These are phyloP conservation scores for Purpureocillium lavendulum DNA, from an alignment of 2,329 filamentous ascomycete genomes.

Conservation along the genomic window DNA sequence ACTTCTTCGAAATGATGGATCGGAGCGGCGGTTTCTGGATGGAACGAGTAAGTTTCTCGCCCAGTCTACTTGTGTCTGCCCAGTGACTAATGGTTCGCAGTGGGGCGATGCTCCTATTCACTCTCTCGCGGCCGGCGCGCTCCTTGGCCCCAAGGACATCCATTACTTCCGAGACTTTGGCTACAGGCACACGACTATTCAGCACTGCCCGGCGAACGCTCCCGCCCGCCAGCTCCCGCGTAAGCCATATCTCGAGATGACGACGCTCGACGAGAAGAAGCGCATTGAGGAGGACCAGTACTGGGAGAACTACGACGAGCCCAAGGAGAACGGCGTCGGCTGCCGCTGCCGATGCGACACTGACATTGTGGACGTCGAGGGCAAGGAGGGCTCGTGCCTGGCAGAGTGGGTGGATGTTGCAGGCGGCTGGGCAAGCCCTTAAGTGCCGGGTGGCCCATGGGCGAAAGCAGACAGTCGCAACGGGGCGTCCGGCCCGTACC, in stretches of 20 bases:
- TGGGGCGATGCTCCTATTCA: conserved; percentile 99
- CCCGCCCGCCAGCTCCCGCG: conserved; percentile 78
- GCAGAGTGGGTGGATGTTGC: conserved; percentile 96
- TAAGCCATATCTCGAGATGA: conserved; percentile 72
- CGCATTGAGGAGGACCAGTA: conserved; percentile 90
- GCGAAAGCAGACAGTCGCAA: neutral
- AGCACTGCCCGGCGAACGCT: conserved; percentile 95
- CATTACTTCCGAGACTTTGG: conserved; percentile 99
- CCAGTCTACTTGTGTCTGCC: conserved; percentile 1
- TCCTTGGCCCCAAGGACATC: conserved; percentile 74
- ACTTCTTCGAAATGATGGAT: conserved; percentile 99
- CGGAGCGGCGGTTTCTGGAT: conserved; percentile 98
- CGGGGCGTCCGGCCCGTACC: neutral
- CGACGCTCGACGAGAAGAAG: conserved; percentile 72
- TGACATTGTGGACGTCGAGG: conserved; percentile 94
- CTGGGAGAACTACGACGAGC: conserved; percentile 80
- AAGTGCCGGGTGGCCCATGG: conserved; percentile 7
- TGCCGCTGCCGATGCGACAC: conserved; percentile 96
- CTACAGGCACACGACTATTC: conserved; percentile 96
- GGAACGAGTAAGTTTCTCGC: conserved; percentile 62
- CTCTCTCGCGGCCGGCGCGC: conserved; percentile 85
- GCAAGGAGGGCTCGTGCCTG: conserved; percentile 91
- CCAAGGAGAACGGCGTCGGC: conserved; percentile 92
- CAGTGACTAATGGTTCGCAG: conserved; percentile 36
- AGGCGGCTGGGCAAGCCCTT: conserved; percentile 71